Evolutionary conservation across 2,329 filamentous ascomycete genomes (phyloP).

Genomic region (Pyrenochaeta sp.): DNA sequence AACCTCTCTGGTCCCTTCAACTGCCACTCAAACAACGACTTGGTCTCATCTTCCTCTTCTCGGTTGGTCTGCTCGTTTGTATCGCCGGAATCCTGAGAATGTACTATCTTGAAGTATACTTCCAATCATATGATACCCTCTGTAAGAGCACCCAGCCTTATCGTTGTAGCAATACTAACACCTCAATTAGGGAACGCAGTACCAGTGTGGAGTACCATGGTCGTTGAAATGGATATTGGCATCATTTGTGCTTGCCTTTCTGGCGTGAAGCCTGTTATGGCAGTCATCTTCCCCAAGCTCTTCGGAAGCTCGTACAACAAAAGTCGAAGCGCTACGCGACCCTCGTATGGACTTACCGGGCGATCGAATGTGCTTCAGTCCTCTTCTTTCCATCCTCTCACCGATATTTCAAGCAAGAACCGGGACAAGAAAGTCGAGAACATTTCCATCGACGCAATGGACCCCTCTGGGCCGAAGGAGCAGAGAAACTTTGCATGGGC

Average conservation of each 20-base stretch:
- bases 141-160: conserved; percentile 20
- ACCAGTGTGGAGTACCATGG: conserved; percentile 28
- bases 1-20: conserved; percentile 34
- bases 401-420: conserved; percentile 17
- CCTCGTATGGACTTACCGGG: conserved; percentile 11
- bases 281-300: conserved; percentile 30
- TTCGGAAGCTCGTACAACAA: conserved; percentile 25
- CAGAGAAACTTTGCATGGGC: conserved; percentile 25
- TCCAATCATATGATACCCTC: conserved; percentile 29
- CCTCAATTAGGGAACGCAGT: conserved; percentile 27
- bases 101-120: conserved; percentile 38
- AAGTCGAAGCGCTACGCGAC: conserved; percentile 5
- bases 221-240: conserved; percentile 38
- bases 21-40: conserved; percentile 37
- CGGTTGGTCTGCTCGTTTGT: conserved; percentile 35
- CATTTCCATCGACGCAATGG: conserved; percentile 5
- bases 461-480: conserved; percentile 3
- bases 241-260: conserved; percentile 43
- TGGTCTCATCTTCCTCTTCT: conserved; percentile 36
- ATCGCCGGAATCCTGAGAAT: conserved; percentile 35
- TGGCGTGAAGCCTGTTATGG: conserved; percentile 42
- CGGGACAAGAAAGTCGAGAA: conserved; percentile 9
- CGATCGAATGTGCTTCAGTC: conserved; percentile 10
- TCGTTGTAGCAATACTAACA: not conserved
- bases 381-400: conserved; percentile 25